These are phyloP conservation scores for Suillus lakei DNA, from an alignment of 768 basidiomycete species.

Conservation along the genomic window DNA sequence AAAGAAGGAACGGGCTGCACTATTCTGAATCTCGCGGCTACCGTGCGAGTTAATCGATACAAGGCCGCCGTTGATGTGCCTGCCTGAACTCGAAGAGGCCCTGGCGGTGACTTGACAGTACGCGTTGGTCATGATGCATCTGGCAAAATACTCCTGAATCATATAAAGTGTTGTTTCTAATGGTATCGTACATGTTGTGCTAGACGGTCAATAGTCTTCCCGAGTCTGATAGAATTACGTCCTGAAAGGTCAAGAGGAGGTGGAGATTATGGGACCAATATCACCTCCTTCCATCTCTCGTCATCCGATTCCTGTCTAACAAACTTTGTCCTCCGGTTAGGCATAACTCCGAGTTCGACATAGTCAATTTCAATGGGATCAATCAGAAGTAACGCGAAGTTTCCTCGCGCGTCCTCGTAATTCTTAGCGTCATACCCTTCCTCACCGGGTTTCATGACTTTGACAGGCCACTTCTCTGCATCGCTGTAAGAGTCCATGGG, in stretches of 20 bases:
- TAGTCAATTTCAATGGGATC: conserved; percentile 76
- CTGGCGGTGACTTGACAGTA: background rate
- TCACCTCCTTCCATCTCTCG: conserved; percentile 60
- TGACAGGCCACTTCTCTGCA: conserved; percentile 63
- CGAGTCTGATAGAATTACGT: background rate
- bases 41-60: background rate
- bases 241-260: background rate
- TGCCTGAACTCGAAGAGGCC: background rate
- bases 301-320: conserved; percentile 41
- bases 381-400: conserved; percentile 74
- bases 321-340: conserved; percentile 64
- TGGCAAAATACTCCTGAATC: background rate
- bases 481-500: conserved; percentile 56
- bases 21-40: background rate
- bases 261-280: conserved; percentile 59
- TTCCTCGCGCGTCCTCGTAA: conserved; percentile 58
- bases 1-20: background rate
- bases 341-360: conserved; percentile 59
- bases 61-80: background rate
- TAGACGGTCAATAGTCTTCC: background rate
- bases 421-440: conserved; percentile 49
- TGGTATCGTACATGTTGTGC: background rate
- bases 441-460: conserved; percentile 53
- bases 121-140: background rate
- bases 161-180: background rate